phyloP scores from a whole-genome alignment of 2,329 filamentous ascomycete genomes.

The Helicocarpus griseus region DNA sequence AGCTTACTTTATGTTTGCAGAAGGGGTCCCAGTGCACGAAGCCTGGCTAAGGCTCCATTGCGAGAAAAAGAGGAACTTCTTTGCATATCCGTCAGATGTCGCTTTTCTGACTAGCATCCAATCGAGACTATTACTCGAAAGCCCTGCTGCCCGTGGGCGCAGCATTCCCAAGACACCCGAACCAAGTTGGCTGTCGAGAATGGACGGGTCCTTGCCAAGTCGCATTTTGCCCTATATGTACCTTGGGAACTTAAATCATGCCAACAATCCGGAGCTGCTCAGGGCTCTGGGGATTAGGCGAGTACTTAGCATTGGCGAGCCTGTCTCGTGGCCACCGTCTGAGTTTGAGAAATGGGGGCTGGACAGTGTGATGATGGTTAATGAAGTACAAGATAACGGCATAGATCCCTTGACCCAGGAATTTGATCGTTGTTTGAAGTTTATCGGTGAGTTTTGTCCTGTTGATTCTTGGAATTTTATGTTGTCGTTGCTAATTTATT shows the following conservation, averaged over 20 bases:
- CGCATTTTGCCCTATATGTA: constrained; percentile 91
- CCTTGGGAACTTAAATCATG: constrained; percentile 82
- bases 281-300: constrained; percentile 72
- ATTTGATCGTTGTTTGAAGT: constrained; percentile 75
- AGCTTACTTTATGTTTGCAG: constrained; percentile 88
- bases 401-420: constrained; percentile 84
- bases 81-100: constrained; percentile 88
- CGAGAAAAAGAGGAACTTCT: constrained; percentile 79
- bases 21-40: constrained; percentile 67
- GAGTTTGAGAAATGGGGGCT: constrained; percentile 62
- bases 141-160: constrained; percentile 21
- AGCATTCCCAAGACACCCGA: constrained; percentile 28
- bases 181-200: constrained; percentile 69
- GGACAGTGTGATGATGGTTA: constrained; percentile 70
- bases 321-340: constrained; percentile 66
- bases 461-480: background rate
- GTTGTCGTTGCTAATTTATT: background rate
- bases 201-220: constrained; percentile 87
- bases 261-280: constrained; percentile 83
- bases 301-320: constrained; percentile 86
- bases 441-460: constrained; percentile 62
- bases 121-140: constrained; percentile 56
- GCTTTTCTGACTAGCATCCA: constrained; percentile 69
- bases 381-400: constrained; percentile 90
- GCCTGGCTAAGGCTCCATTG: constrained; percentile 84